Evolutionary conservation across 768 basidiomycete species (phyloP).

Genomic region (Tephrocybe sp.): DNA sequence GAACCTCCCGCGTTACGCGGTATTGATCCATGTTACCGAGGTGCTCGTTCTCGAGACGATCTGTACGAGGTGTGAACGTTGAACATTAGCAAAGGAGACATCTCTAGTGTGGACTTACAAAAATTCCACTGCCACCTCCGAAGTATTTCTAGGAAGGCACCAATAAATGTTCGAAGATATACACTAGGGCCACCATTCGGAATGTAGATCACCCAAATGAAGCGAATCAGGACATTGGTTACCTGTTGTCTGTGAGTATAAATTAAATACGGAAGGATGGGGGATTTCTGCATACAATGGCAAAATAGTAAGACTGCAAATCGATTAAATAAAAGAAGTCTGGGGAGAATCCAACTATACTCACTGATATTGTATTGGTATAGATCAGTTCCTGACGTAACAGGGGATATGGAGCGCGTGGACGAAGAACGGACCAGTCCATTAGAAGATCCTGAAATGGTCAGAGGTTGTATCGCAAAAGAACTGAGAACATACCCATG

Average conservation of each 20-base stretch:
- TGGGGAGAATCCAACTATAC: background rate
- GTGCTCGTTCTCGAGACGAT: conserved; percentile 89
- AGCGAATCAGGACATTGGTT: conserved; percentile 73
- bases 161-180: conserved; percentile 64
- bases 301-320: conserved; percentile 71
- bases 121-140: conserved; percentile 93
- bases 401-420: conserved; percentile 52
- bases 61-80: conserved; percentile 37
- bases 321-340: background rate
- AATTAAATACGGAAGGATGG: background rate
- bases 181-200: conserved; percentile 48
- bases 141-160: conserved; percentile 71
- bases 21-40: conserved; percentile 93
- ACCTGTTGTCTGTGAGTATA: conserved; percentile 41
- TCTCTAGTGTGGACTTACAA: conserved; percentile 53
- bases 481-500: conserved; percentile 62
- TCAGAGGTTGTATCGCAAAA: background rate
- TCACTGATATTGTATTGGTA: conserved; percentile 55
- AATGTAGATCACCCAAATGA: conserved; percentile 81
- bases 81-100: background rate
- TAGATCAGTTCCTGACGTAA: conserved; percentile 81
- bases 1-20: conserved; percentile 82
- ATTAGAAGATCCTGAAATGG: conserved; percentile 70
- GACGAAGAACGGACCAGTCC: conserved; percentile 87
- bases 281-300: conserved; percentile 62